phyloP scores from a whole-genome alignment of 129 eudicot species.

The carrot (Daucus carota) region DH1_v3.0 NC_030381.2:2362001-2362500 shows the following conservation, averaged over 20 bases:
- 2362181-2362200: background rate
- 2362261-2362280: background rate
- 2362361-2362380: no score
- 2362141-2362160: background rate
- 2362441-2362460: no score
- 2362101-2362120: background rate
- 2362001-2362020: background rate
- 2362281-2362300: background rate
- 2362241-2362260: background rate
- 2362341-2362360: no score
- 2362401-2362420: background rate
- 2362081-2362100: background rate
- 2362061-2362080: background rate
- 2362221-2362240: constrained; percentile 1
- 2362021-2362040: background rate
- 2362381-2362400: no score
- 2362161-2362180: background rate
- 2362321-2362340: background rate
- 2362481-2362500: background rate
- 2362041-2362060: background rate
- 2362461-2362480: background rate
- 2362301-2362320: background rate
- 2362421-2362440: background rate
- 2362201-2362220: background rate
- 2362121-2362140: background rate